A percentile compares a stretch with the other conserved stretches of the same genome.
Evolutionary conservation across 148 eudicot genomes (phyloP).

Genomic region (Persicaria maculosa): DNA sequence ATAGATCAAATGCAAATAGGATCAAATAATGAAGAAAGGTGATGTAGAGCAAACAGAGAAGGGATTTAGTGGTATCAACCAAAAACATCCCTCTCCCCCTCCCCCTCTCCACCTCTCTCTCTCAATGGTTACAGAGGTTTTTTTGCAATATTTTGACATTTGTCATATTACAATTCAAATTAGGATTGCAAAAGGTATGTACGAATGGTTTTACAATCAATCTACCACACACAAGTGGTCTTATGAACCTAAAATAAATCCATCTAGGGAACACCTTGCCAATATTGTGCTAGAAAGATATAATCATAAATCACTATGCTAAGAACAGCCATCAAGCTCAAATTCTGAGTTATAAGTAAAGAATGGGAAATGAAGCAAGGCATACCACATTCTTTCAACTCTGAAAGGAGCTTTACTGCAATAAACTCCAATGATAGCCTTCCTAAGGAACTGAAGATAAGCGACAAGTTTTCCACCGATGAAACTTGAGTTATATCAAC

Average conservation of each 20-base stretch:
- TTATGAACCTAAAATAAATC: not conserved
- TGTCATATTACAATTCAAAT: not conserved
- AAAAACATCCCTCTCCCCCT: not conserved
- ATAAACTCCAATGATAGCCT: conserved; percentile 54
- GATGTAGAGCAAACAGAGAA: not conserved
- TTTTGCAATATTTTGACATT: not conserved
- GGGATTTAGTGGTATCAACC: not conserved
- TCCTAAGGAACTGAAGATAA: conserved; percentile 62
- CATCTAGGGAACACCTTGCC: not conserved
- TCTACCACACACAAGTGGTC: not conserved
- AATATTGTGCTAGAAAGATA: not conserved
- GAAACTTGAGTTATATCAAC: conserved; percentile 64
- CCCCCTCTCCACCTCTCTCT: not conserved
- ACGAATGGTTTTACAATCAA: not conserved
- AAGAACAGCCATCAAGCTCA: not conserved
- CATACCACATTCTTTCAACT: conserved; percentile 53
- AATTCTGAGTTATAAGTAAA: not conserved
- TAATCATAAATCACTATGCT: not conserved
- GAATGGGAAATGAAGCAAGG: conserved; percentile 7
- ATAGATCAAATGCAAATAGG: not conserved
- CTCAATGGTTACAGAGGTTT: not conserved
- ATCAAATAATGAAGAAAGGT: not conserved
- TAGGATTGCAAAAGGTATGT: not conserved
- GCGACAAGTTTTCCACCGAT: conserved; percentile 28
- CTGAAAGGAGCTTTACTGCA: conserved; percentile 44